Conservation (phyloP, 352 stramenopile species). For the Phytophthora tubulina region DNA sequence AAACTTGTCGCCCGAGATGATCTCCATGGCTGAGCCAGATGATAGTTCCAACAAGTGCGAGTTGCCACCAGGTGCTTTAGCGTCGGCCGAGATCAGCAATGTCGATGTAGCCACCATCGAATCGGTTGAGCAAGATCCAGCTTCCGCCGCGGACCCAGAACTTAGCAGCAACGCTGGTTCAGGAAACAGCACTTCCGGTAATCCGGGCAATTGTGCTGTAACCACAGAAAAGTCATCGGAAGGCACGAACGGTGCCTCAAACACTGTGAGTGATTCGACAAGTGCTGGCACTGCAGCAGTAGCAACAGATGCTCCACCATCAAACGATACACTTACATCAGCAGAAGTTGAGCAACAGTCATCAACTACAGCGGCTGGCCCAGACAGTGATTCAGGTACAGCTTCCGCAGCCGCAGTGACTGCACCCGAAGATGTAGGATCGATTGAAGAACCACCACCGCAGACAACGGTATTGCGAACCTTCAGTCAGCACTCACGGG, state of each 20-base stretch:
- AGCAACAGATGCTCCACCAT: neutral
- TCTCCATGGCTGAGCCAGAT: neutral
- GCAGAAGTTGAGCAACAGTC: neutral
- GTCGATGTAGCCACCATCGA: neutral
- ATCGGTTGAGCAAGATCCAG: constrained; percentile 1
- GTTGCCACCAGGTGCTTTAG: neutral
- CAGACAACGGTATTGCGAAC: neutral
- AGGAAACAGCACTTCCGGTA: neutral
- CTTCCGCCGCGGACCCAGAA: neutral
- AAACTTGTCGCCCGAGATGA: neutral
- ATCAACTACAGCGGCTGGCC: neutral
- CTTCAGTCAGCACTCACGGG: neutral
- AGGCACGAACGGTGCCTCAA: neutral
- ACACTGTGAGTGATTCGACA: neutral
- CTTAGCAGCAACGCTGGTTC: neutral
- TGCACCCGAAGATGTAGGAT: neutral
- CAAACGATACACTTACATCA: neutral
- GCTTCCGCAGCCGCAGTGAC: neutral
- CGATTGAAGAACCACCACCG: neutral
- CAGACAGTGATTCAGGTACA: neutral
- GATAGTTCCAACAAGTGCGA: neutral
- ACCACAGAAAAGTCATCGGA: neutral
- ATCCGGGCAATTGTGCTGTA: neutral
- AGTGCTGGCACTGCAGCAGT: neutral
- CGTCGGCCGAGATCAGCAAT: neutral